A percentile compares a stretch with the other conserved stretches of the same genome.
Conservation (phyloP, 1,284 basidiomycete species). For the Moesziomyces sp. region DNA sequence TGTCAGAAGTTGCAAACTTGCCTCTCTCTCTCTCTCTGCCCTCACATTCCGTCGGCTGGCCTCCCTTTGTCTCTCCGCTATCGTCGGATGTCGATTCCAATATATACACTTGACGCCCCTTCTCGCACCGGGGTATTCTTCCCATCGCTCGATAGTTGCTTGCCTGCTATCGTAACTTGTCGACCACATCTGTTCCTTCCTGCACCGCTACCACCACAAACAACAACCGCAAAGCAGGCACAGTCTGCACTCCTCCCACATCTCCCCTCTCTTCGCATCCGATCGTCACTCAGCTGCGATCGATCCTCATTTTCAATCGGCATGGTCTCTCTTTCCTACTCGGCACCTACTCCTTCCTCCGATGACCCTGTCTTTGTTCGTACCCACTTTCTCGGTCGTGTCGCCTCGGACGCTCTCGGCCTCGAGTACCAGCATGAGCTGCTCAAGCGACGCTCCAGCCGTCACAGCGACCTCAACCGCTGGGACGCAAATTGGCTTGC, state of each 20-base stretch:
- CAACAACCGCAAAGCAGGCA: too few species aligned
- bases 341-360: constrained; percentile 20
- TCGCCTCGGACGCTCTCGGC: constrained; percentile 42
- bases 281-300: background rate
- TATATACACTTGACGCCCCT: too few species aligned
- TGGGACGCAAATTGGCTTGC: constrained; percentile 42
- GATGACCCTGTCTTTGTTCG: constrained; percentile 45
- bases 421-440: constrained; percentile 39
- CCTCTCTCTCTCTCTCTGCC: too few species aligned
- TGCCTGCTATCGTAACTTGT: too few species aligned
- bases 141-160: too few species aligned
- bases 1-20: too few species aligned
- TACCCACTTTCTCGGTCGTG: constrained; percentile 46
- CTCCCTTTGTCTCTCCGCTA: too few species aligned
- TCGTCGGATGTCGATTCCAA: too few species aligned
- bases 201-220: too few species aligned
- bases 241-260: background rate
- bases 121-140: too few species aligned
- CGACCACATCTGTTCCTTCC: too few species aligned
- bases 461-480: constrained; percentile 34
- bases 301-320: background rate
- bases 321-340: constrained; percentile 36
- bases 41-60: too few species aligned
- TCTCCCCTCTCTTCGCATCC: background rate
- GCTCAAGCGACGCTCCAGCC: constrained; percentile 35